These are phyloP conservation scores for Vicia faba DNA, from an alignment of 306 rosid genomes.

Conservation along the genomic window DNA sequence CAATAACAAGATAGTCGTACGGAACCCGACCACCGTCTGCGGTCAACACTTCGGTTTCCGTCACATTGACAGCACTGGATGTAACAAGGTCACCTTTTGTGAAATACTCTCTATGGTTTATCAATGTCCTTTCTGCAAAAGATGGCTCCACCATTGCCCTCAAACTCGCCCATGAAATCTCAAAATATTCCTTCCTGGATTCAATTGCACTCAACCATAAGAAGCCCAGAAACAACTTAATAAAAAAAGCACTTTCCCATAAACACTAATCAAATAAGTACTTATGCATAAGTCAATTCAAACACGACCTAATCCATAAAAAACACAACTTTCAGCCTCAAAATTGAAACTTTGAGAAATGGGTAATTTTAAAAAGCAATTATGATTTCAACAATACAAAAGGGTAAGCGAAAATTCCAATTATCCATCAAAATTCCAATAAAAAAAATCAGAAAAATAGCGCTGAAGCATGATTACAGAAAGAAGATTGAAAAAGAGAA, in stretches of 20 bases:
- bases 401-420: neutral
- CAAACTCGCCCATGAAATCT: constrained; percentile 78
- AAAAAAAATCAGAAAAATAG: no score
- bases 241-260: neutral
- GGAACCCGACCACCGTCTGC: constrained; percentile 54
- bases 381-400: neutral
- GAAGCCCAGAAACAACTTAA: neutral
- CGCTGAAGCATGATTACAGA: no score
- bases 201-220: constrained; percentile 35
- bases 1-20: constrained; percentile 69
- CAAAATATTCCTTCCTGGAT: constrained; percentile 82
- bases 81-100: constrained; percentile 48
- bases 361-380: neutral
- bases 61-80: constrained; percentile 54
- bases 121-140: constrained; percentile 59
- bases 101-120: constrained; percentile 70
- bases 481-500: neutral
- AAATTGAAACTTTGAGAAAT: constrained; percentile 27
- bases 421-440: neutral
- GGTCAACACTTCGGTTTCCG: constrained; percentile 60
- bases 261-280: neutral
- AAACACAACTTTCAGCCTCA: constrained; percentile 10
- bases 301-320: neutral
- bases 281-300: neutral
- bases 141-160: constrained; percentile 86